These are phyloP conservation scores for Colletotrichum sojae DNA, from an alignment of 2,329 filamentous ascomycete genomes.

Conservation along the genomic window DNA sequence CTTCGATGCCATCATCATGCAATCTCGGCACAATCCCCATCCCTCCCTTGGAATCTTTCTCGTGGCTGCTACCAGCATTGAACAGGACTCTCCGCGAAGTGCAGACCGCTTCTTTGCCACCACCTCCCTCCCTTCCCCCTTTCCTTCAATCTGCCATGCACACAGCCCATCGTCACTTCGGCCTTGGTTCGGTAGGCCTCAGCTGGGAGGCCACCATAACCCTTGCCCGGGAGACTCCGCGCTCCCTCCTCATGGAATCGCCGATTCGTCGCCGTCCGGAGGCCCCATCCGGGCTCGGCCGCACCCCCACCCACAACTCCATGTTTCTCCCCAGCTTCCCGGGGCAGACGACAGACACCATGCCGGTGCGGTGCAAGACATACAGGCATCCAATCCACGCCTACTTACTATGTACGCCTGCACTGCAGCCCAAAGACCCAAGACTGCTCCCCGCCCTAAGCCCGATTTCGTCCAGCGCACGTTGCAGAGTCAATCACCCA, in stretches of 20 bases:
- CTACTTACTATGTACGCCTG: background rate
- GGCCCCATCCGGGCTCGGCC: constrained; percentile 3
- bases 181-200: constrained; percentile 13
- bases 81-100: background rate
- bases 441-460: background rate
- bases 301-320: background rate
- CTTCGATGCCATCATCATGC: constrained; percentile 22
- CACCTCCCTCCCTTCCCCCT: too few species aligned
- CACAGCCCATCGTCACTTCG: background rate
- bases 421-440: constrained; percentile 12
- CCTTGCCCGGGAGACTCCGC: background rate
- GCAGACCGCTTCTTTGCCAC: constrained; percentile 38
- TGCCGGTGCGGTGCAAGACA: background rate
- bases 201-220: background rate
- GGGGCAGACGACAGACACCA: background rate
- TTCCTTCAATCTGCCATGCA: background rate
- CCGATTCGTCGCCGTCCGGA: background rate
- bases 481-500: background rate
- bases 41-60: background rate
- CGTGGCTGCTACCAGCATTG: background rate
- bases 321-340: constrained; percentile 6
- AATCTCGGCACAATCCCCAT: background rate
- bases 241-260: background rate
- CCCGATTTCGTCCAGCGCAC: background rate
- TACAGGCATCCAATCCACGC: background rate